Evolutionary conservation across 371 early-diverging fungal genomes (phyloP), one percentile per base, ranked within the genome.

Genomic region (Mucor saturninus): DNA sequence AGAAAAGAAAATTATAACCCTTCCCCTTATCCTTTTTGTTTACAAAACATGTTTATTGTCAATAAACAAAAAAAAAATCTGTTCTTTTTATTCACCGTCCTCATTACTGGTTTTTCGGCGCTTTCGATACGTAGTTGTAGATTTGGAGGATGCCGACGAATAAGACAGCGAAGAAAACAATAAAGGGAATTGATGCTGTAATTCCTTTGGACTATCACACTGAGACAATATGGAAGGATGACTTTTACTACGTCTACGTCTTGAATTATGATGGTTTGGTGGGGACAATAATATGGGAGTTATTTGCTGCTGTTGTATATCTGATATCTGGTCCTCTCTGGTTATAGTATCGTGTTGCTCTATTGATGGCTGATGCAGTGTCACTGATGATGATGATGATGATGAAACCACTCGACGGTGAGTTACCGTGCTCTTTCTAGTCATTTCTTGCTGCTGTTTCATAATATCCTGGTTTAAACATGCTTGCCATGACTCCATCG

Each of bases 401-500:
- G 48, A 10, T 29, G 15, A 29, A 53, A 32, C 15, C 21, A 46
- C 8, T 26, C 26, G n/a, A 8, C 15, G 46, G 8, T 2, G 26
- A 46, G 46, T 50, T 8, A 30, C 31, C 21, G 48, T 26, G 48
- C 3, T 9, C 7, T 30, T 30, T 50, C 30, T 50, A 5, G 13
- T 26, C 50, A 50, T 50, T 30, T 64, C 37, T 15, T 64, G 52
- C 2, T 52, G 52, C 1, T 52, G 64, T 13, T 64, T 64, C 58
- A 64, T 58, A 3, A 64, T 64, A 30, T 64, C 58, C 37, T 64
- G 64, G 10, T 64, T 64, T 7, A 64, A 38, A 43, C 64, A 64
- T 5, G 64, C 64, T 54, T 75, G 73, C 83, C 85, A 84, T 8
- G 76, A 72, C 38, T 81, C 37, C 43, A 84, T 62, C 0, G 79